Conservation (phyloP, 768 basidiomycete species). For the Cantharellus anzutake region DNA sequence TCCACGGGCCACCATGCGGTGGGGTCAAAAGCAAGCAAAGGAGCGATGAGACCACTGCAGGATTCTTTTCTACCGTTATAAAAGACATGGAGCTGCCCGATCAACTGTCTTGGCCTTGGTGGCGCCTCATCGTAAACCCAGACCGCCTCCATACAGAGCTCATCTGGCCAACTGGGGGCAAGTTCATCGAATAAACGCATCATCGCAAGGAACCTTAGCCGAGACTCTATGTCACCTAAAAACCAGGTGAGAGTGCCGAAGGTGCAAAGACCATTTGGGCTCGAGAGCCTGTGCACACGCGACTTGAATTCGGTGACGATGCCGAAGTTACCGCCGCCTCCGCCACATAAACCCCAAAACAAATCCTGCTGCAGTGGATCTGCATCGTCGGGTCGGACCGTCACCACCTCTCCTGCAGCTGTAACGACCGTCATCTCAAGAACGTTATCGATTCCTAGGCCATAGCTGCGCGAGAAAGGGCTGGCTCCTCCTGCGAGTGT, state of each 20-base stretch:
- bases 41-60: too few species aligned
- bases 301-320: not conserved
- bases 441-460: constrained; percentile 4
- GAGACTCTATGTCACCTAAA: not conserved
- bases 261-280: not conserved
- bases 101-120: too few species aligned
- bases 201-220: too few species aligned
- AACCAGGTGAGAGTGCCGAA: not conserved
- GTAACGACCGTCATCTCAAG: constrained; percentile 4
- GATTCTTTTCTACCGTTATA: too few species aligned
- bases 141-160: too few species aligned
- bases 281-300: not conserved
- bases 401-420: constrained; percentile 3
- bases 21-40: too few species aligned
- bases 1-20: not conserved
- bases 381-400: not conserved
- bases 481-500: not conserved
- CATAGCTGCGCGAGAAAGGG: not conserved
- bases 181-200: not conserved
- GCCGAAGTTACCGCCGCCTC: constrained; percentile 3
- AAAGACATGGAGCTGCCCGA: too few species aligned
- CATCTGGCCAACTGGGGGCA: too few species aligned
- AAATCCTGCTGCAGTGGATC: constrained; percentile 1
- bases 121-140: too few species aligned
- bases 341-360: constrained; percentile 8